A percentile compares a stretch with the other conserved stretches of the same genome.
Evolutionary conservation across 805 yeast genomes (phyloP).

Genomic region (Yarrowia hollandica): DNA sequence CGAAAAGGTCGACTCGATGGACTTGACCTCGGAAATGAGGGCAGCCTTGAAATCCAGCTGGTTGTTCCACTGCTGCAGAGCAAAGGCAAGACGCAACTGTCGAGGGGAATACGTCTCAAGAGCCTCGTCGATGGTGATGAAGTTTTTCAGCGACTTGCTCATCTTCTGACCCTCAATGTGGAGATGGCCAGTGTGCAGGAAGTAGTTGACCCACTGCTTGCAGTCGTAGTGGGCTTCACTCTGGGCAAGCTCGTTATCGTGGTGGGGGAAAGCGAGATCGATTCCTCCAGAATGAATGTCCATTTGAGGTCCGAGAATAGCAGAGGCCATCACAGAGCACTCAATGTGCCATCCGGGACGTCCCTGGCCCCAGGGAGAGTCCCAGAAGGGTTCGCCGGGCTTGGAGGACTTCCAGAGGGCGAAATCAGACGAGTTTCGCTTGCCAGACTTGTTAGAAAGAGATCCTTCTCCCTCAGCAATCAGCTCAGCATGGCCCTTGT

Average conservation of each 20-base stretch:
- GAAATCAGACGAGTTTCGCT: slow-evolving; percentile 78
- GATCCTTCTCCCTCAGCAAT: slow-evolving; percentile 96
- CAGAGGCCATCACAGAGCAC: slow-evolving; percentile 98
- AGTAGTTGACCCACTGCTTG: slow-evolving; percentile 95
- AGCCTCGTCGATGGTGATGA: slow-evolving; percentile 92
- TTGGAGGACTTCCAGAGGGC: slow-evolving; percentile 97
- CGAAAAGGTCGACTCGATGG: slow-evolving; percentile 69
- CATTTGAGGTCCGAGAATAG: slow-evolving; percentile 75
- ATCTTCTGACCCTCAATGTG: slow-evolving; percentile 98
- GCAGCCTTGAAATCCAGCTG: slow-evolving; percentile 89
- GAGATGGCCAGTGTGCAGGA: slow-evolving; percentile 94
- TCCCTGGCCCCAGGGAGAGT: slow-evolving; percentile 94
- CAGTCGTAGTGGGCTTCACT: slow-evolving; percentile 88
- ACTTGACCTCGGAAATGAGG: slow-evolving; percentile 65
- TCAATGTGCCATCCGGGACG: slow-evolving; percentile 99
- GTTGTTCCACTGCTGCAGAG: slow-evolving; percentile 87
- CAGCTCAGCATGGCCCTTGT: slow-evolving; percentile 80
- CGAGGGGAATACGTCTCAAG: slow-evolving; percentile 67
- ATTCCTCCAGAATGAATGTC: slow-evolving; percentile 98
- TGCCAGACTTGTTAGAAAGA: slow-evolving; percentile 57
- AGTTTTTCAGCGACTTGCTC: slow-evolving; percentile 93
- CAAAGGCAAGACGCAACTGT: slow-evolving; percentile 88
- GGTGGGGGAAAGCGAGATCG: slow-evolving; percentile 98
- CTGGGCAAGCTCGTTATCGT: slow-evolving; percentile 97
- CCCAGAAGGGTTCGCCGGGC: slow-evolving; percentile 97